Evolutionary conservation across 169 alveolate species (phyloP).

Genomic region (Plasmodium malariae): DNA sequence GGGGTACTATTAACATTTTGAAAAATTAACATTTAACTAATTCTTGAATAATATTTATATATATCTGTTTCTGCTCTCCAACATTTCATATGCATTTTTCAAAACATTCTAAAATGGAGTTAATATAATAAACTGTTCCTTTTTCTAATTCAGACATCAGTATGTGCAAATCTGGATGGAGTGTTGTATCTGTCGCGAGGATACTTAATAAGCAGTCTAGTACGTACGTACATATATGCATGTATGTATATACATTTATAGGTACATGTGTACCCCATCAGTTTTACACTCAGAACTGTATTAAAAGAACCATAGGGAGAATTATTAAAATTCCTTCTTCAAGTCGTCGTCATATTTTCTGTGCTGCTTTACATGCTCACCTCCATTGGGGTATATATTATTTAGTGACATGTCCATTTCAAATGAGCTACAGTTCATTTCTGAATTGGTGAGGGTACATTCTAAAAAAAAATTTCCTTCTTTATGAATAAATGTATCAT

Average conservation of each 20-base stretch:
- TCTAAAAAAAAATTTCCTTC: constrained; percentile 70
- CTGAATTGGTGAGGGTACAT: constrained; percentile 67
- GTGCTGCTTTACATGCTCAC: constrained; percentile 7
- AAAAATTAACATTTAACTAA: no score
- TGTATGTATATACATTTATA: background rate
- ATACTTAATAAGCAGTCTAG: no score
- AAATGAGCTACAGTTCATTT: constrained; percentile 47
- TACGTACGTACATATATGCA: background rate
- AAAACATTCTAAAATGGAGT: no score
- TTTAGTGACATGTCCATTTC: constrained; percentile 59
- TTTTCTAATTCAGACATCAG: no score
- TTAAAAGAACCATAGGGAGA: background rate
- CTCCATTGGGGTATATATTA: constrained; percentile 28
- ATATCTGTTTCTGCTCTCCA: no score
- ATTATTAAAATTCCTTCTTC: constrained; percentile 8
- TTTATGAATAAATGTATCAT: constrained; percentile 58
- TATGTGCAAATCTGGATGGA: no score
- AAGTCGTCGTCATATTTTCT: background rate
- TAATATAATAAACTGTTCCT: no score
- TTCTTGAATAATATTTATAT: no score
- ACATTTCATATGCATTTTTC: no score
- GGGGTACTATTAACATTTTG: no score
- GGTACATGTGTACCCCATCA: background rate
- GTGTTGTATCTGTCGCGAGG: no score
- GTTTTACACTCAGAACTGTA: no score